Conservation (phyloP, 139 green algal species). For the Closterium sp. region DNA sequence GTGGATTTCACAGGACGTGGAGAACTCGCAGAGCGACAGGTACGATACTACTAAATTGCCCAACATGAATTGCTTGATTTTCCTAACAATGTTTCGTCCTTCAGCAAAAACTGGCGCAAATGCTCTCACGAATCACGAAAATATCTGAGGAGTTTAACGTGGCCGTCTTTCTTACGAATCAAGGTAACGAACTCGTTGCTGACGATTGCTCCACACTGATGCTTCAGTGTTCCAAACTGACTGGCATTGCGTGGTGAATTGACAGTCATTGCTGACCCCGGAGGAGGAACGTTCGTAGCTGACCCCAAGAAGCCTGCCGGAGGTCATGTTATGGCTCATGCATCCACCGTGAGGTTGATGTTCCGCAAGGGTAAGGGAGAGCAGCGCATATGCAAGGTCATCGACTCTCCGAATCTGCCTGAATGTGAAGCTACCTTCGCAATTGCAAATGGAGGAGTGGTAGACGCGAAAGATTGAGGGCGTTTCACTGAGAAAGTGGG, state of each 20-base stretch:
- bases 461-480: constrained; percentile 20
- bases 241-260: not conserved
- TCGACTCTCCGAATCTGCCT: constrained; percentile 44
- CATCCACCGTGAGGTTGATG: constrained; percentile 49
- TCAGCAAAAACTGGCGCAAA: constrained; percentile 59
- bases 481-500: no score
- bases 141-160: constrained; percentile 61
- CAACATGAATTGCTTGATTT: not conserved
- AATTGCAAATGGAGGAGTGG: constrained; percentile 21
- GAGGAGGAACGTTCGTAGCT: constrained; percentile 53
- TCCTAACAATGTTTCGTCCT: not conserved
- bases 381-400: constrained; percentile 51
- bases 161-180: constrained; percentile 56
- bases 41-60: constrained; percentile 34
- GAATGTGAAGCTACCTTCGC: constrained; percentile 40
- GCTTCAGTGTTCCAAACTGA: not conserved
- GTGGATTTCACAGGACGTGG: constrained; percentile 85
- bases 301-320: constrained; percentile 57
- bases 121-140: constrained; percentile 56
- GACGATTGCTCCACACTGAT: not conserved
- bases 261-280: constrained; percentile 58
- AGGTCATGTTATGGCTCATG: constrained; percentile 56
- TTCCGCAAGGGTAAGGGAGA: constrained; percentile 51
- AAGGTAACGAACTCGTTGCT: constrained; percentile 38
- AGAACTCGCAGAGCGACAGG: constrained; percentile 89